These are phyloP conservation scores for Marchantia paleacea DNA, from an alignment of 225 moss, liverwort and hornwort species.

Conservation along the genomic window DNA sequence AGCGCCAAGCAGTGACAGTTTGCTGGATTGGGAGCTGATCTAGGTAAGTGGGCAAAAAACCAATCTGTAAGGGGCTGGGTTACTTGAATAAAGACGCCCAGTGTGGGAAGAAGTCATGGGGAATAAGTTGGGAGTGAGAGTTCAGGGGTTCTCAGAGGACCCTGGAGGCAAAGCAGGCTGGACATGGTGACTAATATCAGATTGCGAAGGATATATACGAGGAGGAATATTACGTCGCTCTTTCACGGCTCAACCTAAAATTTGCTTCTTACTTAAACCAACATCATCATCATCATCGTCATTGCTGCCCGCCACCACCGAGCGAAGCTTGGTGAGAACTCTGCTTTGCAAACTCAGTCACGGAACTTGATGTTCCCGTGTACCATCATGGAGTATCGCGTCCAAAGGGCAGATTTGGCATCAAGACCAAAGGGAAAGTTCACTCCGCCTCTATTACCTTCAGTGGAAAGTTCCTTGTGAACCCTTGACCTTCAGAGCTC, in stretches of 20 bases:
- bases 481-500: neutral
- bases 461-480: neutral
- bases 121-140: conserved; percentile 11
- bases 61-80: neutral
- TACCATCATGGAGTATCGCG: neutral
- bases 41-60: conserved; percentile 10
- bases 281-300: neutral
- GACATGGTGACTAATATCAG: neutral
- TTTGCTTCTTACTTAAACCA: neutral
- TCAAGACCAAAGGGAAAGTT: neutral
- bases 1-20: conserved; percentile 37
- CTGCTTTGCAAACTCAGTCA: neutral
- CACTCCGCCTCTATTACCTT: neutral
- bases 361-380: neutral
- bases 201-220: neutral
- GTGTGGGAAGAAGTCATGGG: neutral
- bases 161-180: neutral
- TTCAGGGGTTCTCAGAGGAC: neutral
- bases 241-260: neutral
- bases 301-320: conserved; percentile 1
- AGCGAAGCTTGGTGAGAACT: conserved; percentile 1
- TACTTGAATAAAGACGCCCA: neutral
- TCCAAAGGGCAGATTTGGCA: neutral
- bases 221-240: neutral
- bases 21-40: conserved; percentile 43